These are phyloP conservation scores for Collybiopsis luxurians DNA, from an alignment of 768 basidiomycete species.

Conservation along the genomic window DNA sequence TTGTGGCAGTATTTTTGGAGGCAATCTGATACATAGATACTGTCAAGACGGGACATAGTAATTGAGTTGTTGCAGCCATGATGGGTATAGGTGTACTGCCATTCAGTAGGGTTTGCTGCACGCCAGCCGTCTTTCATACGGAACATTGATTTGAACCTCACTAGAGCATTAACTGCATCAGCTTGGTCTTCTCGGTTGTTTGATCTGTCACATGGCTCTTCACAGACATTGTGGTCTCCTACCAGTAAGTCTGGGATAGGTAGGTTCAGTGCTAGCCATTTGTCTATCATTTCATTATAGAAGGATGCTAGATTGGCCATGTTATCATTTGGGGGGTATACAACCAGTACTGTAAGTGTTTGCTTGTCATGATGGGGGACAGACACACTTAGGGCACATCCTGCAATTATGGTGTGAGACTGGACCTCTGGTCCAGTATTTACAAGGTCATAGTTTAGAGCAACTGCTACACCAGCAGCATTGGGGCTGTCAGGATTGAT, in stretches of 20 bases:
- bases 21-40: neutral
- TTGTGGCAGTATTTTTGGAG: neutral
- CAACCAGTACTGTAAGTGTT: conserved; percentile 10
- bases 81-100: neutral
- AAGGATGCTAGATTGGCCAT: too few species aligned
- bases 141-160: neutral
- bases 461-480: conserved; percentile 16
- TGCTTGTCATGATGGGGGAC: conserved; percentile 12
- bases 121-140: neutral
- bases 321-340: conserved; percentile 18
- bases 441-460: conserved; percentile 13
- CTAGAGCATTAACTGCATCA: neutral
- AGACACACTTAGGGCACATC: conserved; percentile 8
- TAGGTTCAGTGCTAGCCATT: too few species aligned
- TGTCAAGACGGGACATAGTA: neutral
- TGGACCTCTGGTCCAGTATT: conserved; percentile 2
- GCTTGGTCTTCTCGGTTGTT: neutral
- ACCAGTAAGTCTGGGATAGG: too few species aligned
- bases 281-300: too few species aligned
- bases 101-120: neutral
- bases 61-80: neutral
- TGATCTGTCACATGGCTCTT: conserved; percentile 1
- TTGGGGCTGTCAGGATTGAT: neutral
- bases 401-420: conserved; percentile 7
- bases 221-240: conserved; percentile 4